Conservation (phyloP, 2,329 filamentous ascomycete species). For the Verticillium alfalfae region DNA sequence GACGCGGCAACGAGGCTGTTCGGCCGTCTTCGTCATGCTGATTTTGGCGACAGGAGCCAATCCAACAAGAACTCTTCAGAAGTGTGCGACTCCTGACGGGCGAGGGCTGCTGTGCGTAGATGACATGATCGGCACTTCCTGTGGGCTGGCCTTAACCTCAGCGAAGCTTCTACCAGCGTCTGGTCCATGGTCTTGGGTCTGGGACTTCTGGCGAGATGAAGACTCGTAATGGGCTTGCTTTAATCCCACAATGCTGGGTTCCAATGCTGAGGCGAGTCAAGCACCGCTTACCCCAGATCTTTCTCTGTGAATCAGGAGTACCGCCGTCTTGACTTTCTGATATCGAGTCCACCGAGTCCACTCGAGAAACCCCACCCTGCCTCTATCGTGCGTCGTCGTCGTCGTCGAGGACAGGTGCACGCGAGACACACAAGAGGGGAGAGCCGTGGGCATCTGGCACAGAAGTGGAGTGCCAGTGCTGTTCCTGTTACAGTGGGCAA, state of each 20-base stretch:
- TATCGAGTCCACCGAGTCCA: background rate
- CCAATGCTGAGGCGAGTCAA: background rate
- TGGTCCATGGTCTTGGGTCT: background rate
- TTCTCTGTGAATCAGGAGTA: background rate
- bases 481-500: background rate
- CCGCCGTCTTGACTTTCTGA: background rate
- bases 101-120: background rate
- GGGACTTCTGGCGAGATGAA: background rate
- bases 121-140: background rate
- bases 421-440: background rate
- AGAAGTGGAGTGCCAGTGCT: background rate
- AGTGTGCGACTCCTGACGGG: too few relatives aligned
- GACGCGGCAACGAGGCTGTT: background rate
- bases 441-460: background rate
- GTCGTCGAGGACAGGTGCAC: background rate
- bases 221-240: background rate
- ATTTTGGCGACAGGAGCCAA: background rate
- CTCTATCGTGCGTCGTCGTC: too few relatives aligned
- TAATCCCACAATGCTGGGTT: background rate
- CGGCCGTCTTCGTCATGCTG: background rate
- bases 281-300: background rate
- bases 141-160: background rate
- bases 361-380: background rate
- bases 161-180: background rate
- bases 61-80: too few relatives aligned